phyloP scores from a whole-genome alignment of 352 stramenopile genomes.

The Pythium dissimile region DNA sequence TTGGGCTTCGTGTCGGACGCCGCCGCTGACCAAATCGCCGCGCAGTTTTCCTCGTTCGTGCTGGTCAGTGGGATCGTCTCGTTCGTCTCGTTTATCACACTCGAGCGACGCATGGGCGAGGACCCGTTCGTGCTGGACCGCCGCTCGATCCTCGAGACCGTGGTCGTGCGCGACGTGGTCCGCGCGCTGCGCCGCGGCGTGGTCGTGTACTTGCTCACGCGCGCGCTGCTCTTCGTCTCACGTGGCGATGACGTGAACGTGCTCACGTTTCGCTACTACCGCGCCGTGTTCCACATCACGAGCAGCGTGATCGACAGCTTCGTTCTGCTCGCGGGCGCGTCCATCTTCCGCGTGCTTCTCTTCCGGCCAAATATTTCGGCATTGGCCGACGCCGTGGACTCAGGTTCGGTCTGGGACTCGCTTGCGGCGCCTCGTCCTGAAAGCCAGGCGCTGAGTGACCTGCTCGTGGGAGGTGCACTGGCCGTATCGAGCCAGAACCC shows the following conservation, averaged over 20 bases:
- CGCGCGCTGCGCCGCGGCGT: constrained; percentile 20
- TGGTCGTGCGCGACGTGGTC: constrained; percentile 18
- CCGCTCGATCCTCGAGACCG: constrained; percentile 24
- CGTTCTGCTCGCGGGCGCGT: constrained; percentile 17
- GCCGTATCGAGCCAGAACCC: constrained; percentile 11
- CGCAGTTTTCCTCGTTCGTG: constrained; percentile 23
- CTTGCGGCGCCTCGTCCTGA: constrained; percentile 10
- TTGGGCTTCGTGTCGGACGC: constrained; percentile 12
- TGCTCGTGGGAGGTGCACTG: constrained; percentile 17
- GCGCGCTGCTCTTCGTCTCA: constrained; percentile 21
- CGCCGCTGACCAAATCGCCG: constrained; percentile 4
- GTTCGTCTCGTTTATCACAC: constrained; percentile 24
- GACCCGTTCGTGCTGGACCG: constrained; percentile 30
- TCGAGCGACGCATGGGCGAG: constrained; percentile 19
- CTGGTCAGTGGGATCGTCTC: constrained; percentile 17
- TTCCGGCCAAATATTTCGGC: constrained; percentile 25
- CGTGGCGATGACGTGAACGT: constrained; percentile 21
- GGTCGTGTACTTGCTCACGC: constrained; percentile 18
- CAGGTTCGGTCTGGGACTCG: constrained; percentile 18
- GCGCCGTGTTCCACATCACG: constrained; percentile 26
- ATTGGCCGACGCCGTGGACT: constrained; percentile 6
- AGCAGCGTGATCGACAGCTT: constrained; percentile 26
- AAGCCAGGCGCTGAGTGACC: constrained; percentile 12
- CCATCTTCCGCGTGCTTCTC: constrained; percentile 28
- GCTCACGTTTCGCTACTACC: constrained; percentile 21